A percentile compares a stretch with the other conserved stretches of the same genome.
phyloP scores from a whole-genome alignment of 2,329 filamentous ascomycete genomes.

The Apiospora phragmitis region DNA sequence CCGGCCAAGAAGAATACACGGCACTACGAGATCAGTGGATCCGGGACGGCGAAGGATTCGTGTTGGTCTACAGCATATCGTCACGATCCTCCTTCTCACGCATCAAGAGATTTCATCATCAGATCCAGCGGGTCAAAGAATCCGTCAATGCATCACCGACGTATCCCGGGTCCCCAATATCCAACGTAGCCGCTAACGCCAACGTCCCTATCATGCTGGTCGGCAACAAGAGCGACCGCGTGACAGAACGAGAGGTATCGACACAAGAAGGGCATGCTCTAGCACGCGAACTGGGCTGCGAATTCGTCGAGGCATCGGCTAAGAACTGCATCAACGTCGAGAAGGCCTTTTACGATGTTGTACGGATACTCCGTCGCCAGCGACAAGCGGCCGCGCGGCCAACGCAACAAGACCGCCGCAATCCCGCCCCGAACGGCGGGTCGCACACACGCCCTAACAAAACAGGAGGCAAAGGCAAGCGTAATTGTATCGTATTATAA shows the following conservation, averaged over 20 bases:
- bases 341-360: constrained; percentile 98
- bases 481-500: constrained; percentile 44
- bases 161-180: constrained; percentile 73
- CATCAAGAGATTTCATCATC: constrained; percentile 93
- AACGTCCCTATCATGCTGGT: constrained; percentile 96
- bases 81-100: constrained; percentile 92
- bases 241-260: constrained; percentile 93
- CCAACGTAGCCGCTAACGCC: constrained; percentile 57
- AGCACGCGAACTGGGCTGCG: constrained; percentile 88
- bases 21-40: constrained; percentile 98
- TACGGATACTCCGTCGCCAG: constrained; percentile 84
- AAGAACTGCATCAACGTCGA: constrained; percentile 99
- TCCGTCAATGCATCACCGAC: constrained; percentile 76
- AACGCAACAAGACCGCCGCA: constrained; percentile 28
- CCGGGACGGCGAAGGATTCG: constrained; percentile 94
- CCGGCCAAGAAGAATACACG: constrained; percentile 97
- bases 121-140: constrained; percentile 97
- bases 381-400: constrained; percentile 57
- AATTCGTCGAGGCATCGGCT: constrained; percentile 94
- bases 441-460: not conserved
- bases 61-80: constrained; percentile 97
- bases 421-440: constrained; percentile 26
- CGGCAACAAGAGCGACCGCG: constrained; percentile 96
- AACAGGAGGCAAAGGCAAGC: not conserved
- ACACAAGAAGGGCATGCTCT: constrained; percentile 93